These are phyloP conservation scores for Phytophthora colocasiae DNA, from an alignment of 352 stramenopile species.

Conservation along the genomic window DNA sequence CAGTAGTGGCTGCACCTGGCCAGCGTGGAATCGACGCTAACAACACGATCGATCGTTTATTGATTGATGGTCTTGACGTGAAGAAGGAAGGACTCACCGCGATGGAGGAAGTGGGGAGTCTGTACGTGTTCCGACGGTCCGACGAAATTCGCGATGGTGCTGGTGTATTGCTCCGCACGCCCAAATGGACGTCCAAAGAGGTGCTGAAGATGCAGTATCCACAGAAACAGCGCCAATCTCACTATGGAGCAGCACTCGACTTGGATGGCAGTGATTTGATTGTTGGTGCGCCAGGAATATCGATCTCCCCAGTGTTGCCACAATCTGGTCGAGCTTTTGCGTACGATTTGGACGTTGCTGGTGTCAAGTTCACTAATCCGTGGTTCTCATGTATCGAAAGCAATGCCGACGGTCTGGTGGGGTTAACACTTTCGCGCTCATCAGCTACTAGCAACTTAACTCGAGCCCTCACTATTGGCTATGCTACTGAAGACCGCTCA, in stretches of 20 bases:
- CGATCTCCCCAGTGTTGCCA: conserved; percentile 44
- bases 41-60: conserved; percentile 67
- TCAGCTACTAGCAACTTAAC: conserved; percentile 48
- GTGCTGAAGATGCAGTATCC: conserved; percentile 81
- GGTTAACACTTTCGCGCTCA: conserved; percentile 60
- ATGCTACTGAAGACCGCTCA: conserved; percentile 80
- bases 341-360: conserved; percentile 67
- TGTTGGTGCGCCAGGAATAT: conserved; percentile 66
- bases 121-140: conserved; percentile 73
- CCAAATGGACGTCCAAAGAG: conserved; percentile 77
- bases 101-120: conserved; percentile 59
- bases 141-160: conserved; percentile 77
- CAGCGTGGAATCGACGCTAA: conserved; percentile 85
- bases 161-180: conserved; percentile 62
- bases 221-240: conserved; percentile 62
- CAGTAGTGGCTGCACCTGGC: conserved; percentile 80
- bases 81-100: conserved; percentile 31
- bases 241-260: conserved; percentile 63
- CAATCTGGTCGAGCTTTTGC: conserved; percentile 67
- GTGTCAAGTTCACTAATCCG: conserved; percentile 61
- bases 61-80: conserved; percentile 27
- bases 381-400: conserved; percentile 74
- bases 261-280: conserved; percentile 66
- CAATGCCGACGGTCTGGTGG: conserved; percentile 61
- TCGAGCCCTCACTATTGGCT: conserved; percentile 64